Evolutionary conservation across 352 stramenopile genomes (phyloP).

Genomic region (Globisporangium middletonii): DNA sequence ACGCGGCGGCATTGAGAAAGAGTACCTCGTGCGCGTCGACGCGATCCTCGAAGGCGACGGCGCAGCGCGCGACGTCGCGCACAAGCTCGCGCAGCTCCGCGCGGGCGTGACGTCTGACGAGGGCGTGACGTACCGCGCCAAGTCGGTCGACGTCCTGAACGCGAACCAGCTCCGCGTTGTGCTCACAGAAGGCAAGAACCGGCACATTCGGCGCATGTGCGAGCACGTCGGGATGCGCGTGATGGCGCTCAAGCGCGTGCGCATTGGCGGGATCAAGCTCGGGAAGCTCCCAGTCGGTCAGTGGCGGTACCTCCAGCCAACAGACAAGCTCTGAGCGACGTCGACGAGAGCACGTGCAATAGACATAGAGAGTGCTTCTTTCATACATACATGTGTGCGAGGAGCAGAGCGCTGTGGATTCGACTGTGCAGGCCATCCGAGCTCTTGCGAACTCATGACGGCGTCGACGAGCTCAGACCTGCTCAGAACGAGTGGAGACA

Average conservation of each 20-base stretch:
- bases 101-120: slow-evolving; percentile 50
- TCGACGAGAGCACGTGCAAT: not conserved
- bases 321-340: slow-evolving; percentile 38
- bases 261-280: slow-evolving; percentile 87
- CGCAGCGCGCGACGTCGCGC: slow-evolving; percentile 40
- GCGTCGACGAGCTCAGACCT: not conserved
- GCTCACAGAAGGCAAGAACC: slow-evolving; percentile 93
- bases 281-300: slow-evolving; percentile 59
- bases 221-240: slow-evolving; percentile 88
- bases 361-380: not conserved
- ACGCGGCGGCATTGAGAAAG: slow-evolving; percentile 67
- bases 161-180: slow-evolving; percentile 83
- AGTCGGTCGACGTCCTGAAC: slow-evolving; percentile 76
- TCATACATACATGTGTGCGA: not conserved
- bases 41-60: slow-evolving; percentile 41
- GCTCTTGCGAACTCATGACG: no score
- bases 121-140: slow-evolving; percentile 63
- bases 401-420: no score
- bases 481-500: slow-evolving; percentile 46
- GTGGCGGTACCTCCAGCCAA: slow-evolving; percentile 78
- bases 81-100: slow-evolving; percentile 51
- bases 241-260: slow-evolving; percentile 86
- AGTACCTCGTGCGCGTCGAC: slow-evolving; percentile 80
- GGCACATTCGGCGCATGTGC: slow-evolving; percentile 96
- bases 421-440: no score